These are phyloP conservation scores for Diaporthe citriasiana DNA, from an alignment of 2,329 filamentous ascomycete genomes.

Conservation along the genomic window DNA sequence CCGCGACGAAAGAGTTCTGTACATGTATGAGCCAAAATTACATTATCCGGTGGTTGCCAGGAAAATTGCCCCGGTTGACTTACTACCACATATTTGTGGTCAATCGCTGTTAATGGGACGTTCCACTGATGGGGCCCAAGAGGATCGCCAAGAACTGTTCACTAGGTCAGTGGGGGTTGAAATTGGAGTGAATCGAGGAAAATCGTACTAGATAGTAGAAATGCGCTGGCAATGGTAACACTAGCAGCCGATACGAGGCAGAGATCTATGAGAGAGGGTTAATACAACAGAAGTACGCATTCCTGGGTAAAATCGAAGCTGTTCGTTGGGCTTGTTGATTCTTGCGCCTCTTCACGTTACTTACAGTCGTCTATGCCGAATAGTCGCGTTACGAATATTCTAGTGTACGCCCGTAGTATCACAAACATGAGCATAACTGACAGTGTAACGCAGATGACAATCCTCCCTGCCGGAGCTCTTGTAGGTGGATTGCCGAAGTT, in stretches of 20 bases:
- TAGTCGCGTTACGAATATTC: conserved; percentile 1
- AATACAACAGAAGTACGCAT: neutral
- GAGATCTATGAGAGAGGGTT: conserved; percentile 3
- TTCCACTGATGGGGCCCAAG: conserved; percentile 27
- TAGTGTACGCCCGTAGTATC: neutral
- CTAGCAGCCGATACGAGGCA: conserved; percentile 20
- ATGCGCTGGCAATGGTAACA: conserved; percentile 26
- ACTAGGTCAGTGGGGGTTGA: neutral
- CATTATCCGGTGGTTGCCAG: too few relatives aligned
- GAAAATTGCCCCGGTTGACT: neutral
- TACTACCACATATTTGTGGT: conserved; percentile 8
- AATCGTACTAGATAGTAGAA: conserved; percentile 3
- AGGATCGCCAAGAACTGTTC: conserved; percentile 23
- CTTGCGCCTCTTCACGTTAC: neutral
- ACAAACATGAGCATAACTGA: conserved; percentile 24
- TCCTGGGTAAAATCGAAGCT: neutral
- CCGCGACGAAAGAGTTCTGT: neutral
- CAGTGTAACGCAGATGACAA: conserved; percentile 24
- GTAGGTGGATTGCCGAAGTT: conserved; percentile 18
- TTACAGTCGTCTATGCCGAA: conserved; percentile 31
- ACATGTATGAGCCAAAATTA: neutral
- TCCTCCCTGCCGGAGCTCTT: conserved; percentile 9
- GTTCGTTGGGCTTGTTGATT: neutral
- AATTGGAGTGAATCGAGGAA: too few relatives aligned
- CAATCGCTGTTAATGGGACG: conserved; percentile 20